A percentile compares a stretch with the other conserved stretches of the same genome.
These are phyloP conservation scores for Starmerella vaccinii DNA, from an alignment of 805 yeast species.

Conservation along the genomic window DNA sequence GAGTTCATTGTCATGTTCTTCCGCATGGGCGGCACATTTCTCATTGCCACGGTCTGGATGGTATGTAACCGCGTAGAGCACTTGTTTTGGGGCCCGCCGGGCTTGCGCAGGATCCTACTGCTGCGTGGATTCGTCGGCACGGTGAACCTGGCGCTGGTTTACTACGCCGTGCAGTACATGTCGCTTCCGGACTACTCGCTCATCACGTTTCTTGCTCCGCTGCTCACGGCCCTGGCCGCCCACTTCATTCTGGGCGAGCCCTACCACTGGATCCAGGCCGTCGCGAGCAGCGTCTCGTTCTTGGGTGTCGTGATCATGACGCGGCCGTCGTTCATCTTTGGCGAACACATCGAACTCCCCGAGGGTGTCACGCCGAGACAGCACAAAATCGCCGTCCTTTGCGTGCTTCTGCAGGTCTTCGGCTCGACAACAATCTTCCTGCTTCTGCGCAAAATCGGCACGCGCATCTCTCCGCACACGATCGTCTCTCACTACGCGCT, in stretches of 20 bases:
- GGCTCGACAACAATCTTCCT: slow-evolving; percentile 11
- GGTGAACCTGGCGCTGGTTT: slow-evolving; percentile 67
- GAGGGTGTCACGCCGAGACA: not conserved
- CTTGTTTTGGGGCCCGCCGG: slow-evolving; percentile 61
- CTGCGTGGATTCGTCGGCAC: slow-evolving; percentile 65
- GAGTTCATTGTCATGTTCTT: slow-evolving; percentile 44
- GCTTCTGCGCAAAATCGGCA: slow-evolving; percentile 61
- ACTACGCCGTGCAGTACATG: slow-evolving; percentile 61
- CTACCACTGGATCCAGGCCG: slow-evolving; percentile 54
- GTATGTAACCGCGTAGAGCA: slow-evolving; percentile 41
- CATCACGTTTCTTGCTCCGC: slow-evolving; percentile 67
- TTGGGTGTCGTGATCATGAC: slow-evolving; percentile 72
- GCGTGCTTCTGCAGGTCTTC: slow-evolving; percentile 25
- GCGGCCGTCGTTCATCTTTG: slow-evolving; percentile 64
- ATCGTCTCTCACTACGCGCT: slow-evolving; percentile 69
- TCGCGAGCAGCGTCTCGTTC: slow-evolving; percentile 58
- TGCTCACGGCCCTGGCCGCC: slow-evolving; percentile 66
- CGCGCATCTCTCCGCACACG: slow-evolving; percentile 63
- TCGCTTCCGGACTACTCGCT: slow-evolving; percentile 72
- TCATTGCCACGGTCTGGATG: slow-evolving; percentile 50
- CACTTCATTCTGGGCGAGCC: slow-evolving; percentile 55
- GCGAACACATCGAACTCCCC: slow-evolving; percentile 23
- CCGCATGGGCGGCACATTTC: slow-evolving; percentile 64
- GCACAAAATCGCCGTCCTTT: slow-evolving; percentile 54
- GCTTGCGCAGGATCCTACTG: slow-evolving; percentile 42